Evolutionary conservation across 495 filamentous ascomycete species (phyloP), one percentile per base, ranked within the genome.

Genomic region (Bathelium albidoporum): DNA sequence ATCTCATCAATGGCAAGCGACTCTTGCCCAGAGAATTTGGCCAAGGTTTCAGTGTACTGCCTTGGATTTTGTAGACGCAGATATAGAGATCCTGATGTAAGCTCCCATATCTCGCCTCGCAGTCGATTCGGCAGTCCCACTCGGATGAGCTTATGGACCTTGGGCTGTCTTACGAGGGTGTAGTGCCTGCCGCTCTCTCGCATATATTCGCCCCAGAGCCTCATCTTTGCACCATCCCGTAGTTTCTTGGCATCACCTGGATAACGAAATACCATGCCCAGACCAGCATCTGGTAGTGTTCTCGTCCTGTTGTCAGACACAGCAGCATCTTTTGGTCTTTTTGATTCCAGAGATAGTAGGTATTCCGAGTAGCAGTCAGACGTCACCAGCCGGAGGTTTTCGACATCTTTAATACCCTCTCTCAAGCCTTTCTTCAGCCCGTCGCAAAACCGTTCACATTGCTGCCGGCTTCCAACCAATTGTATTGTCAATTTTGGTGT

Each of bases 1-100:
- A 98, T 98, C 76, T 98, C 94, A 70, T 98, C 94, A 64, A 97
- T 97, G 1, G 94, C 94, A 62, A 97, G 79, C 1, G 93, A 97
- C 63, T 91, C 87, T 66, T 84, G 81, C 11, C 94, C 94, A 3
- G 84, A 80, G 64, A 86, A 90, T 69, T 95, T 91, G 22, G 83
- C 75, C 24, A 98, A 80, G 5, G 90, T 97, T 34, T 98, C 88
- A 26, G 79, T 73, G 67, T 91, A 98, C 10, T 92, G 77, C 12
- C 83, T 89, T 1, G 94, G 94, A 22, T 87, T 88, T 71, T 96
- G 87, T 11, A 98, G 80, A 29, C 94, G 84, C 62, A 95, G 76
- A 72, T 88, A 97, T 28, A 97, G 76, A 2, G 92, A 95, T 26
- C 94, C 94, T 10, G 91, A 96, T 0, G 89, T 88, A 43, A 96